Base-by-base conservation (phyloP, 768 basidiomycete genomes). In the Candolleomyces efflorescens region DNA sequence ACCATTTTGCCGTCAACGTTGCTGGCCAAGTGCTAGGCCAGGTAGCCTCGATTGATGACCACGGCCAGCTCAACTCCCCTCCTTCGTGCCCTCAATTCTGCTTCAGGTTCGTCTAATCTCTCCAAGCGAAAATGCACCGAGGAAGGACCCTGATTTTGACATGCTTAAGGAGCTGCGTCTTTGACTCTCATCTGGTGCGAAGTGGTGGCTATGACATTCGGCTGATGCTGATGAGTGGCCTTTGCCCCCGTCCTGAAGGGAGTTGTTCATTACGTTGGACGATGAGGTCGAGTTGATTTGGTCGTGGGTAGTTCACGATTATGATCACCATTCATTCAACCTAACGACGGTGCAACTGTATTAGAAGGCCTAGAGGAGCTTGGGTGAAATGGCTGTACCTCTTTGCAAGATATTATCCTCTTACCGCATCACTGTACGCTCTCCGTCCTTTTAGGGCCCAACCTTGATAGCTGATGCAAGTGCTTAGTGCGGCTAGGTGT, bases 371-470 rank as follows among this genome's bases (percentile, higher is more conserved):
- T 23, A 61, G 65, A n/a, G 44, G 43, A 23, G 68, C 69, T 41
- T 73, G 68, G 69, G 39, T 70, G 20, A 71, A 73, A 64, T 73
- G 71, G 72, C 58, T 65, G 20, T 73, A 67, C 54, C 51, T 71
- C 17, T 66, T 68, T 46, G 54, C 69, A 47, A 65, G 72, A 22
- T 73, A 73, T 58, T 68, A 70, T 54, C 49, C 67, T 10, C 51
- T 71, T 18, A 58, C 47, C 17, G 53, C 65, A 22, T 67, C 68
- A 46, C 20, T 69, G 72, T 73, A 23, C 60, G 69, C 53, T 12
- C 32, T 32, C 11, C 10, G 18, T 43, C 56, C 44, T 39, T 17
- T 41, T 51, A 37, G 55, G 37, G 32, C 27, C 2, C 13, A 11
- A n/a, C 18, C 22, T 23, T 45, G 27, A 27, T 7, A 41, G 39